Conservation (phyloP, 2,329 filamentous ascomycete genomes). For the Neurospora crassa region DNA sequence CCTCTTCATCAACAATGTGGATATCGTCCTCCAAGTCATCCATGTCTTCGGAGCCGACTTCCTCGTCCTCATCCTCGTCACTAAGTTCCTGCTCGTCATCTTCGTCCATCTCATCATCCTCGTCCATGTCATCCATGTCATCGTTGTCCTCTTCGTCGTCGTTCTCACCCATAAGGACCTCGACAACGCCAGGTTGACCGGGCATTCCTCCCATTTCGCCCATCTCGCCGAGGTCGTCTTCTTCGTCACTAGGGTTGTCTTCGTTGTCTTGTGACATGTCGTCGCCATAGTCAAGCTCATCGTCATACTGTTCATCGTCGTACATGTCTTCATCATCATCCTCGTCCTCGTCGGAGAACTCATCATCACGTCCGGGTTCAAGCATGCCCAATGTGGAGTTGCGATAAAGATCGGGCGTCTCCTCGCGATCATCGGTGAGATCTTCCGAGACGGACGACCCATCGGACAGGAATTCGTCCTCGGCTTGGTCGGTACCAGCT, state of each 20-base stretch:
- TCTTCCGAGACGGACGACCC: slow-evolving; percentile 77
- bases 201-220: slow-evolving; percentile 72
- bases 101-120: slow-evolving; percentile 46
- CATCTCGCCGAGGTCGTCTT: slow-evolving; percentile 74
- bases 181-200: slow-evolving; percentile 52
- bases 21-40: slow-evolving; percentile 39
- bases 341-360: slow-evolving; percentile 64
- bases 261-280: slow-evolving; percentile 71
- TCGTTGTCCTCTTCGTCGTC: slow-evolving; percentile 57
- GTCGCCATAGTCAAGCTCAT: slow-evolving; percentile 85
- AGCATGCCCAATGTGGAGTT: slow-evolving; percentile 95
- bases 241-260: slow-evolving; percentile 82
- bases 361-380: slow-evolving; percentile 71
- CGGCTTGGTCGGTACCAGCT: slow-evolving; percentile 40
- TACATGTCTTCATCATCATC: slow-evolving; percentile 89
- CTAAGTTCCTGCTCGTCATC: slow-evolving; percentile 49
- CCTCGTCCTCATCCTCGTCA: slow-evolving; percentile 30
- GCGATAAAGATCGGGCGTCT: slow-evolving; percentile 93
- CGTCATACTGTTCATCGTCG: slow-evolving; percentile 70
- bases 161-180: slow-evolving; percentile 70
- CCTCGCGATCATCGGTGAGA: slow-evolving; percentile 75
- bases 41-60: slow-evolving; percentile 41
- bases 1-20: slow-evolving; percentile 56
- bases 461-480: slow-evolving; percentile 73
- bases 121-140: slow-evolving; percentile 45